Base-by-base conservation (phyloP, 2,329 filamentous ascomycete species). In the Ilyonectria sp. region DNA sequence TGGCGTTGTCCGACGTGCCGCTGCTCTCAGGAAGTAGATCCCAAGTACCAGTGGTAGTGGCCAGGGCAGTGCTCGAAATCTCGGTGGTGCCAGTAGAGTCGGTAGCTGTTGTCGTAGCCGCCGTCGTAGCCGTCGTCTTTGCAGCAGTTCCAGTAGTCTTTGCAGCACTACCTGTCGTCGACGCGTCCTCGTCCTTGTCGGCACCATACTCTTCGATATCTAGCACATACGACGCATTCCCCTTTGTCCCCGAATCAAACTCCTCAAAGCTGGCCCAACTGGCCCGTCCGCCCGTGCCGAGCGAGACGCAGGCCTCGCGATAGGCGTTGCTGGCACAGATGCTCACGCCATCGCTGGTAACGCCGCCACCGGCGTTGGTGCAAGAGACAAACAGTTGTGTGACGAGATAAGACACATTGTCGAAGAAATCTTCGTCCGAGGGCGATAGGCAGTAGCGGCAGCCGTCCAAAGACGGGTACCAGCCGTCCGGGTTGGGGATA, bases 361-460 rank as follows among this genome's bases (percentile, higher is more conserved):
- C 70, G 6, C 62, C 70, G 3, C 71, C 71, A 1, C 71, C 71
- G 0, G 54, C 66, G 5, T 72, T 71, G 5, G 71, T 72, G 13
- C 71, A 72, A 1, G 71, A 72, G 10, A 72, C 71, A 23, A 72
- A 72, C n/a, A 72, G 19, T 58, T 72, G 71, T 1, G 71, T 72
- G n/a, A 72, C 60, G 9, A 71, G 70, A 5, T n/a, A 47, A 2
- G 65, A 58, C 10, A 67, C 63, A 15, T 69, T 71, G 19, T 69
- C 69, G n/a, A 72, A 72, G 37, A 72, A 72, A 4, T 68, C 69
- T 1, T 40, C 35, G 9, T 67, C 63, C 8, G 65, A 62, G 21
- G 53, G 54, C 2, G 66, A 61, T 35, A 72, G 66, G 58, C 71
- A 73, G 31, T 26, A 73, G 17, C 70, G 68, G 58, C 70, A 72